A percentile compares a stretch with the other conserved stretches of the same genome.
phyloP scores from a whole-genome alignment of 257 asterid genomes.

The Thymus mandschuricus region DNA sequence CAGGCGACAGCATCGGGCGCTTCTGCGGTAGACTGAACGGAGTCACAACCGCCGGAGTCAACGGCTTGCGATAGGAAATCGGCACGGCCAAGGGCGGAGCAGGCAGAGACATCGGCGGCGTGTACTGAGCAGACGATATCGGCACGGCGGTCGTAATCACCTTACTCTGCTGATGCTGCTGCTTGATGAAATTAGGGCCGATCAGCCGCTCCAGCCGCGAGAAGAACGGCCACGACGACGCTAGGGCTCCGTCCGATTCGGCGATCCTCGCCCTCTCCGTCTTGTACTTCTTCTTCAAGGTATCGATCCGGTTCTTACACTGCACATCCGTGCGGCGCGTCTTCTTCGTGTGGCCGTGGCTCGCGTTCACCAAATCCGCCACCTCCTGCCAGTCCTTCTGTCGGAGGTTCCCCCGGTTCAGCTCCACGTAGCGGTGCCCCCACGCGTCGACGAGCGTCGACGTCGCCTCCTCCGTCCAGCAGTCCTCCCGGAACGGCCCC shows the following conservation, averaged over 20 bases:
- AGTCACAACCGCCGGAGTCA: slow-evolving; percentile 38
- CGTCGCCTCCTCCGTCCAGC: slow-evolving; percentile 87
- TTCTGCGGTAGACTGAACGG: slow-evolving; percentile 55
- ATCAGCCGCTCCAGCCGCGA: slow-evolving; percentile 51
- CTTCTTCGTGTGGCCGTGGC: slow-evolving; percentile 58
- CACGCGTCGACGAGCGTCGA: slow-evolving; percentile 65
- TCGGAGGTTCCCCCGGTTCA: slow-evolving; percentile 74
- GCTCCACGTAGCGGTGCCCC: slow-evolving; percentile 69
- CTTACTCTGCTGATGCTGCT: slow-evolving; percentile 40
- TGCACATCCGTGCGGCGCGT: slow-evolving; percentile 74
- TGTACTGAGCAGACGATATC: slow-evolving; percentile 28
- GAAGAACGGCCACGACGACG: slow-evolving; percentile 70
- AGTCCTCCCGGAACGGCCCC: slow-evolving; percentile 63
- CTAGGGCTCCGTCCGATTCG: slow-evolving; percentile 39
- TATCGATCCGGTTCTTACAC: slow-evolving; percentile 76
- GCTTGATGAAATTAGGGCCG: slow-evolving; percentile 45
- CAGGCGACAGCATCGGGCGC: slow-evolving; percentile 44
- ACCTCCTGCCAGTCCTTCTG: slow-evolving; percentile 79
- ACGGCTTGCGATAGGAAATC: slow-evolving; percentile 38
- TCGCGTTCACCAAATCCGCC: slow-evolving; percentile 62
- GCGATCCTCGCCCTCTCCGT: slow-evolving; percentile 57
- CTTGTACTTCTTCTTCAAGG: slow-evolving; percentile 74
- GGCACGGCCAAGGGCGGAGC: slow-evolving; percentile 64
- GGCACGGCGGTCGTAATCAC: slow-evolving; percentile 33
- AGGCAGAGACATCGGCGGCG: slow-evolving; percentile 44